Percentiles rank a stretch among this genome's conserved stretches.
Evolutionary conservation across 1,139 yeast species (phyloP).

Genomic region (Lodderomyces oxycetoniae): DNA sequence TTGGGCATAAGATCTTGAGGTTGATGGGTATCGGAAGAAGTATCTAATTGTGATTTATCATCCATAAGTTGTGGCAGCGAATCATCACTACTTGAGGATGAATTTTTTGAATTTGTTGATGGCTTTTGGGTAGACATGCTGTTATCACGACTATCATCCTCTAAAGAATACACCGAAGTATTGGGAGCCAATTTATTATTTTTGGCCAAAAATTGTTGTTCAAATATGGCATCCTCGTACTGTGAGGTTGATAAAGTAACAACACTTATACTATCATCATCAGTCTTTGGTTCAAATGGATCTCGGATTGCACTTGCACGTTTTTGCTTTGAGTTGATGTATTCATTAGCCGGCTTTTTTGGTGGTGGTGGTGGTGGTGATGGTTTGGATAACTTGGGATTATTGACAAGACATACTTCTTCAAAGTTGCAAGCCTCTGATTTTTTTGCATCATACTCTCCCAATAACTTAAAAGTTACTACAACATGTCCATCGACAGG

Average conservation of each 20-base stretch:
- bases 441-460: slow-evolving; percentile 58
- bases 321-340: background rate
- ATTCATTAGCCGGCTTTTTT: slow-evolving; percentile 1
- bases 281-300: background rate
- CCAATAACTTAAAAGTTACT: slow-evolving; percentile 60
- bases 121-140: slow-evolving; percentile 5
- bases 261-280: slow-evolving; percentile 33
- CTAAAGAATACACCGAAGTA: slow-evolving; percentile 2
- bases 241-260: slow-evolving; percentile 48
- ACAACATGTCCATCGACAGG: slow-evolving; percentile 80
- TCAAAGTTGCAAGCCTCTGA: slow-evolving; percentile 30
- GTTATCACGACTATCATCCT: slow-evolving; percentile 1
- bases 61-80: background rate
- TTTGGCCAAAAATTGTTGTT: slow-evolving; percentile 41
- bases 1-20: slow-evolving; percentile 10
- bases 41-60: background rate
- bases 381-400: slow-evolving; percentile 7
- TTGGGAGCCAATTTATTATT: slow-evolving; percentile 15
- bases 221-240: slow-evolving; percentile 51
- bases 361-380: slow-evolving; percentile 3
- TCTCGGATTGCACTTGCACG: background rate
- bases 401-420: slow-evolving; percentile 25
- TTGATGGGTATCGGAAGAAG: no score
- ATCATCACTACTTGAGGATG: background rate
- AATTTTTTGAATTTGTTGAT: background rate